A percentile compares a stretch with the other conserved stretches of the same genome.
Conservation (phyloP, 2,329 filamentous ascomycete species). For the Thermomyces lanuginosus region DNA sequence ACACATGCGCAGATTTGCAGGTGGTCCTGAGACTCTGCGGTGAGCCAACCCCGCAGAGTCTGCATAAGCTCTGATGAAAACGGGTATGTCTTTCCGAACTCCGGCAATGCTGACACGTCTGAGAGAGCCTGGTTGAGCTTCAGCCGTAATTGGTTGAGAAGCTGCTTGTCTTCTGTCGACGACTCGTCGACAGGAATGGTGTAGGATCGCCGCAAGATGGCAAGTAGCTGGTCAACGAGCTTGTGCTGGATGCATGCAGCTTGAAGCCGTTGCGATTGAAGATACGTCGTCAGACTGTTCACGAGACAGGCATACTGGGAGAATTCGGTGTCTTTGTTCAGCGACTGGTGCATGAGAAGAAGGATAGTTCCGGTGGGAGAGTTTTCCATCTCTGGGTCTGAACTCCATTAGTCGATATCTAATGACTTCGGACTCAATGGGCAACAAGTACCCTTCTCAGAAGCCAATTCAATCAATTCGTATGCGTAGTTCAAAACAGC, state of each 20-base stretch:
- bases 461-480: constrained; percentile 24
- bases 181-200: constrained; percentile 12
- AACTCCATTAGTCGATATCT: constrained; percentile 3
- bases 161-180: constrained; percentile 19
- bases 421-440: constrained; percentile 1
- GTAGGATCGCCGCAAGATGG: constrained; percentile 17
- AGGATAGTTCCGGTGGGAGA: constrained; percentile 21
- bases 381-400: constrained; percentile 19
- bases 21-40: constrained; percentile 22
- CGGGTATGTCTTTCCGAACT: constrained; percentile 24
- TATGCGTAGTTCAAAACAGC: constrained; percentile 22
- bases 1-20: constrained; percentile 31
- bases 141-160: constrained; percentile 19
- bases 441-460: constrained; percentile 21
- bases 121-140: constrained; percentile 26
- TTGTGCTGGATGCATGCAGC: constrained; percentile 17
- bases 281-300: constrained; percentile 18
- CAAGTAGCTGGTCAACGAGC: constrained; percentile 18
- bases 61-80: constrained; percentile 21
- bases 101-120: constrained; percentile 23
- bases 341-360: constrained; percentile 19
- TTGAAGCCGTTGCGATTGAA: constrained; percentile 25
- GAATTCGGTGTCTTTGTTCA: constrained; percentile 12
- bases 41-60: constrained; percentile 26
- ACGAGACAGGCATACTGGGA: constrained; percentile 18